phyloP scores from a whole-genome alignment of 257 asterid genomes.

The Nicotiana benthamiana region DNA sequence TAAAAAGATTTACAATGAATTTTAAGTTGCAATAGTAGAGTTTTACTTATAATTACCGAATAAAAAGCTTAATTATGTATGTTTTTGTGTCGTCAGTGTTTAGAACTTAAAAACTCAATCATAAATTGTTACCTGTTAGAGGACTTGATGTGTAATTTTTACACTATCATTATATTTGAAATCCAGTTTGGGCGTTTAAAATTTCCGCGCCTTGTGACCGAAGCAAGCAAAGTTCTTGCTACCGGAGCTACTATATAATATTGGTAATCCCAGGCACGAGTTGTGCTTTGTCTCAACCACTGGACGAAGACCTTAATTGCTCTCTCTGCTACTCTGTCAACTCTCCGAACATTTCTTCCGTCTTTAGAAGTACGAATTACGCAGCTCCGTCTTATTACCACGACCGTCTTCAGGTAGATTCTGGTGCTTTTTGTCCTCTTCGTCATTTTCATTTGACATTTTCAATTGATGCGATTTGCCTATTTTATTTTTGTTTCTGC shows the following conservation, averaged over 20 bases:
- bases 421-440: neutral
- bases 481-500: neutral
- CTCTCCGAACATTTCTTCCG: neutral
- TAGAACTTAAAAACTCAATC: no score
- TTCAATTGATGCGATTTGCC: neutral
- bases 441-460: neutral
- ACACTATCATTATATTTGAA: neutral
- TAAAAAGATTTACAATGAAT: no score
- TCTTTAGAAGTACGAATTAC: neutral
- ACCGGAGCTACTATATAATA: neutral
- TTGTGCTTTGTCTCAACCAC: slow-evolving; percentile 2
- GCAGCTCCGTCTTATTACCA: neutral
- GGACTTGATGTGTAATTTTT: neutral
- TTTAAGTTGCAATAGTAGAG: no score
- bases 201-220: slow-evolving; percentile 15
- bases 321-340: neutral
- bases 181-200: neutral
- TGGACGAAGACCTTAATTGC: neutral
- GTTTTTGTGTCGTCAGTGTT: no score
- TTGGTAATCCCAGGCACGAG: neutral
- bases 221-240: slow-evolving; percentile 12
- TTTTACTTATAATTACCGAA: no score
- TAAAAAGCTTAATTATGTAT: no score
- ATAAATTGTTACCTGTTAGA: neutral
- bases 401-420: neutral